Base-by-base conservation (phyloP, 257 asterid species). In the Euphrasia confusa region DNA sequence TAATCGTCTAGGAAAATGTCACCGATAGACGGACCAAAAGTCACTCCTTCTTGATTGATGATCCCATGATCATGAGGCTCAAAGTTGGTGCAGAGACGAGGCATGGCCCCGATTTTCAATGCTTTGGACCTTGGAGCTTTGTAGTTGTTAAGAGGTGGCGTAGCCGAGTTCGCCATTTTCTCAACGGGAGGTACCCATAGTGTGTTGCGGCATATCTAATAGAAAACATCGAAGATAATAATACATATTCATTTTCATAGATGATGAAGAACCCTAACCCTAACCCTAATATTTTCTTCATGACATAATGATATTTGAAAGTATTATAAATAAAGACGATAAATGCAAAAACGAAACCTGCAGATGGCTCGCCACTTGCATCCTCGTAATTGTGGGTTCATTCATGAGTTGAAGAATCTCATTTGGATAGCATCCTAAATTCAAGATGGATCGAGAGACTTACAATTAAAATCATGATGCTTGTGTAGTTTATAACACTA, bases 361-460 rank as follows among this genome's bases (percentile, higher is more conserved):
- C 1, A 80, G 83, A 75, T 80, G 86, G 8, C 83, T 80, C 0
- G 81, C 83, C 33, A 80, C 83, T 65, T 77, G 79, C 86, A 80
- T 67, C 68, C 81, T 77, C 1, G 86, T 77, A 8, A 80, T 77
- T 0, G 75, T 76, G 0, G 81, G 81, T 15, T 54, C 79, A 28
- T 77, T 54, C 83, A 80, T 77, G 11, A 75, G 21, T 18, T 72
- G 72, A 33, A 67, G 72, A 5, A 80, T 80, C 30, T 77, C 81
- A n/a, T 70, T 77, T 0, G 86, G 86, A 8, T 40, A 80, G 59
- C 86, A 80, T 63, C 64, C 83, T 79, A 53, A 13, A n/a, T 17
- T 14, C 55, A 14, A 50, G 27, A 49, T 17, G 15, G 24, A n/a
- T n/a, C n/a, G 14, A 14, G 10, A 49, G 24, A 21, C 24, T 10